Evolutionary conservation across 108 stramenopile genomes (phyloP), one percentile per base, ranked within the genome.

Genomic region (Phaeodactylum tricornutum): DNA sequence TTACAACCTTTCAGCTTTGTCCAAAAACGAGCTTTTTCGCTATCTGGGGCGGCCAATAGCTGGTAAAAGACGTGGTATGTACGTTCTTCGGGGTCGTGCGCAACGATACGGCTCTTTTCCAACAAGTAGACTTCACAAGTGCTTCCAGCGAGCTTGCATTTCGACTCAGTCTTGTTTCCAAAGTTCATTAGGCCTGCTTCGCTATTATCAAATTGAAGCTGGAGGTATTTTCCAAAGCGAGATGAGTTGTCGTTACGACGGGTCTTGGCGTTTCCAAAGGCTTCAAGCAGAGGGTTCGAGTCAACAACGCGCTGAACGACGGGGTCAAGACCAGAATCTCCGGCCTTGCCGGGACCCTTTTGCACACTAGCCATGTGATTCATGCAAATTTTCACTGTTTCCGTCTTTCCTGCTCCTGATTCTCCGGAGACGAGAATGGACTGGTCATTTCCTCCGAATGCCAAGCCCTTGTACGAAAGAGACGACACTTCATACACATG

Each of bases 1-100:
- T 53, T 67, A 26, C 74, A 47, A 1, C 77, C 79, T 20, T 74
- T 65, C 11, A 89, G 73, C 1, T 77, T 74, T 44, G 64, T 73
- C 83, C 83, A 89, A 39, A 81, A 74, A 14, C 53, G 51, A 1
- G 65, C 60, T 66, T 85, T 89, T 25, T 62, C 65, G 16, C 62
- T 66, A 14, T 72, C 59, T 8, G 74, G 64, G 32, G 88, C 92
- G 17, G 83, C 81, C 9, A 93, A 62, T 24, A 97, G 65, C 65
- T 98, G 94, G 70, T 98, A 99, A 63, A 99, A 99, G 37, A 97
- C 82, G 68, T 99, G 98, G 74, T 88, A 99, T 42, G 96, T 99
- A 25, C 98, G 60, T 68, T 99, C 98, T 0, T 77, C 92, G 53
- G 83, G 58, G 31, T 83, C 77, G 42, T 85, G 91, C 16, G 69